Conservation (phyloP, 345 rosid genomes). For the Lumnitzera littorea region DNA sequence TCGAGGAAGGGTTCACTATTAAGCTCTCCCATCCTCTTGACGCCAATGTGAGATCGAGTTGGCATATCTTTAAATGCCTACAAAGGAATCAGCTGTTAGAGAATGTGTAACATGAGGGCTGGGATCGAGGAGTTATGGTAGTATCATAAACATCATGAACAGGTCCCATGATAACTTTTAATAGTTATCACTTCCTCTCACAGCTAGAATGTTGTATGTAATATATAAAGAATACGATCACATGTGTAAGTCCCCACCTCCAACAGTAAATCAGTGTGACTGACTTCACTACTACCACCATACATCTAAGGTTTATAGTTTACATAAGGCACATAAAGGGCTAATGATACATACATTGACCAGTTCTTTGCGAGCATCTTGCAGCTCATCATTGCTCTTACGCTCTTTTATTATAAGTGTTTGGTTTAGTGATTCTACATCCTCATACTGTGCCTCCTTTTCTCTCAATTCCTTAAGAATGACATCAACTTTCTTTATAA, state of each 20-base stretch:
- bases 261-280: no score
- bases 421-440: slow-evolving; percentile 67
- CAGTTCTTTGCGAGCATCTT: slow-evolving; percentile 85
- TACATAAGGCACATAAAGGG: not conserved
- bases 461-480: slow-evolving; percentile 62
- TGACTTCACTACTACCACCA: no score
- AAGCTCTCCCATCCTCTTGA: slow-evolving; percentile 97
- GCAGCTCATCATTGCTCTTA: slow-evolving; percentile 83
- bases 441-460: slow-evolving; percentile 72
- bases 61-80: slow-evolving; percentile 58
- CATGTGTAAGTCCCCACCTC: no score
- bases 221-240: no score
- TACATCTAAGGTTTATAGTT: not conserved
- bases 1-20: slow-evolving; percentile 64
- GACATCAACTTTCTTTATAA: slow-evolving; percentile 52
- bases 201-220: no score
- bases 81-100: slow-evolving; percentile 11
- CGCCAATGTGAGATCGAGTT: slow-evolving; percentile 41
- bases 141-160: no score
- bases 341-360: slow-evolving; percentile 45
- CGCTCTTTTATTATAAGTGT: slow-evolving; percentile 74
- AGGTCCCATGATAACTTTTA: no score
- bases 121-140: not conserved
- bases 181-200: no score
- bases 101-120: not conserved